Conservation (phyloP, 306 rosid genomes). For the Ochetophila trinervis region DNA sequence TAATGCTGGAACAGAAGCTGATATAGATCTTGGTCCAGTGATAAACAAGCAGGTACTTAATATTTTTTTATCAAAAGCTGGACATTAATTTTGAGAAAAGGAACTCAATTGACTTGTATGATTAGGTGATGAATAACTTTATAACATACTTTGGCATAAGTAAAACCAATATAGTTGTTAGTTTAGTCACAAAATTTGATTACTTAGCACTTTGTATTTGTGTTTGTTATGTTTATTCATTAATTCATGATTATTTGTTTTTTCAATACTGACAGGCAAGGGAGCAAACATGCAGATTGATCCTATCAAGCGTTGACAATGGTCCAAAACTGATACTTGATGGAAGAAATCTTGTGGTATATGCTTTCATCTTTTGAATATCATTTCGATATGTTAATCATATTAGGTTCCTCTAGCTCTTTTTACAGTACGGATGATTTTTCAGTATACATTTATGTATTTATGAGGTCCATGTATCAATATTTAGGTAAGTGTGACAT, state of each 20-base stretch:
- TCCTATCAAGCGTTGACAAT: constrained; percentile 30
- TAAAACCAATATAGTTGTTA: not conserved
- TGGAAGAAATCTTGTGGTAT: constrained; percentile 45
- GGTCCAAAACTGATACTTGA: constrained; percentile 44
- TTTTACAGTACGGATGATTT: not conserved
- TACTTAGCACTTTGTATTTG: not conserved
- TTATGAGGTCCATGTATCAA: not conserved
- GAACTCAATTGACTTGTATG: not conserved
- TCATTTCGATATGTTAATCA: not conserved
- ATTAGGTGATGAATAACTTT: not conserved
- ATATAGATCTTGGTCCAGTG: constrained; percentile 39
- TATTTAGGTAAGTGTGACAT: not conserved
- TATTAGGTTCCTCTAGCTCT: not conserved
- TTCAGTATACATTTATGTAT: not conserved
- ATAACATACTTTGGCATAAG: not conserved
- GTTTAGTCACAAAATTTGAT: not conserved
- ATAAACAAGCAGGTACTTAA: constrained; percentile 36
- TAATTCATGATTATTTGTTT: constrained; percentile 2
- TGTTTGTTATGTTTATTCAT: not conserved
- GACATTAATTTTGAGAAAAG: not conserved
- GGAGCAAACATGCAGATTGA: constrained; percentile 37
- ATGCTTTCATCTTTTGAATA: not conserved
- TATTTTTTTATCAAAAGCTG: not conserved
- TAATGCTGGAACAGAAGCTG: constrained; percentile 35
- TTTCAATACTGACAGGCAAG: constrained; percentile 25